Evolutionary conservation across 257 asterid genomes (phyloP).

Genomic region (Solanum chilense): DNA sequence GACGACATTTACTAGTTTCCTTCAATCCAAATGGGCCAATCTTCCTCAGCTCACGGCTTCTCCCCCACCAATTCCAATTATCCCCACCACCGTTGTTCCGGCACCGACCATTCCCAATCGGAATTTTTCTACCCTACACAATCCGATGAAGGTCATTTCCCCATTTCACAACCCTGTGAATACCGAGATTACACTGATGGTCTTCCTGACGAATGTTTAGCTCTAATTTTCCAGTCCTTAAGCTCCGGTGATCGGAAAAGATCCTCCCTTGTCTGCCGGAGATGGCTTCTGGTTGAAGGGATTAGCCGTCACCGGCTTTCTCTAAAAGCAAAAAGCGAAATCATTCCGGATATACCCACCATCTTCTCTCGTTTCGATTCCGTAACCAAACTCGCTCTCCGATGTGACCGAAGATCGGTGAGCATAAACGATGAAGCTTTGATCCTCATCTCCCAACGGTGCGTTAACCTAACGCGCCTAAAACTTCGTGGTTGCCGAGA

Average conservation of each 20-base stretch:
- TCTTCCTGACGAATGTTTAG: slow-evolving; percentile 70
- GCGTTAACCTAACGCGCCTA: slow-evolving; percentile 46
- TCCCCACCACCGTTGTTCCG: background rate
- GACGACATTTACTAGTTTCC: background rate
- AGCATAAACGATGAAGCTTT: slow-evolving; percentile 51
- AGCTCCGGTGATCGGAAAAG: slow-evolving; percentile 52
- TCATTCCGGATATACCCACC: slow-evolving; percentile 21
- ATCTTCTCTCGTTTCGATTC: slow-evolving; percentile 56
- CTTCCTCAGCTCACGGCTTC: slow-evolving; percentile 8
- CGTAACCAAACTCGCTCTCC: slow-evolving; percentile 60
- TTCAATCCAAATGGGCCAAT: slow-evolving; percentile 13
- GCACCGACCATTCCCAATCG: background rate
- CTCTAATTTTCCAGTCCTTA: slow-evolving; percentile 45
- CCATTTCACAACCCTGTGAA: background rate
- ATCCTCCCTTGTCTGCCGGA: slow-evolving; percentile 54
- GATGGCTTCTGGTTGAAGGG: slow-evolving; percentile 71
- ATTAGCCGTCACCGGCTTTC: slow-evolving; percentile 57
- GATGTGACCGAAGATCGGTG: slow-evolving; percentile 50
- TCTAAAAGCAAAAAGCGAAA: slow-evolving; percentile 34
- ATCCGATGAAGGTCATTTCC: slow-evolving; percentile 7
- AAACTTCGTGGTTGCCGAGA: slow-evolving; percentile 76
- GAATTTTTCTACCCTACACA: background rate
- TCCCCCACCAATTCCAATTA: background rate
- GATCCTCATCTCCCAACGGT: slow-evolving; percentile 35
- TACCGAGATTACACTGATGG: slow-evolving; percentile 26